Evolutionary conservation across 2,329 filamentous ascomycete species (phyloP).

Genomic region (Talaromyces sp.): DNA sequence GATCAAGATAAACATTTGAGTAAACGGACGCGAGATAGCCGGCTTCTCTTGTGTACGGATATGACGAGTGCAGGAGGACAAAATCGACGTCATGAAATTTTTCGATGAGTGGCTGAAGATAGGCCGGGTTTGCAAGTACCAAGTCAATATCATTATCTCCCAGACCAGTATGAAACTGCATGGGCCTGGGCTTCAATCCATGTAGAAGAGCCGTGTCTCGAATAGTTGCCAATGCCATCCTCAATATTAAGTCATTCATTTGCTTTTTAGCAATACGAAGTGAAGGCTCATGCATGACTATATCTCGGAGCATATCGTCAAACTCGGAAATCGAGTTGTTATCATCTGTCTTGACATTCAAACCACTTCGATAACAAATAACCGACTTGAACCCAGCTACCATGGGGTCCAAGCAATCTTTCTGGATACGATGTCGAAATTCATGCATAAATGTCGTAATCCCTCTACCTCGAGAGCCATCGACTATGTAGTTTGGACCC

Average conservation of each 20-base stretch:
- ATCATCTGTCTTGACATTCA: conserved; percentile 54
- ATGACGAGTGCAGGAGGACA: conserved; percentile 74
- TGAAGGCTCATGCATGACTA: conserved; percentile 26
- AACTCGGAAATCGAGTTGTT: conserved; percentile 23
- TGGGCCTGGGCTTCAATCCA: conserved; percentile 58
- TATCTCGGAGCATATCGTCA: conserved; percentile 27
- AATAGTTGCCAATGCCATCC: conserved; percentile 60
- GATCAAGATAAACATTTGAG: conserved; percentile 74
- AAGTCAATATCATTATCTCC: conserved; percentile 76
- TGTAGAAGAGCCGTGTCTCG: conserved; percentile 33
- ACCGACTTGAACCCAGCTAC: conserved; percentile 80
- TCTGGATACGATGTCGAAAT: conserved; percentile 47
- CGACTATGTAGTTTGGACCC: not conserved
- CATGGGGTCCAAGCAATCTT: conserved; percentile 59
- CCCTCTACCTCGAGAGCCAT: not conserved
- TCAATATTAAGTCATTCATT: conserved; percentile 68
- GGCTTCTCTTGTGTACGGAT: conserved; percentile 74
- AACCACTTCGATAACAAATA: conserved; percentile 74
- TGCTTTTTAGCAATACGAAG: conserved; percentile 56
- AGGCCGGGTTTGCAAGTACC: conserved; percentile 66
- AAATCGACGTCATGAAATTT: conserved; percentile 67
- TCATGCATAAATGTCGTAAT: conserved; percentile 34
- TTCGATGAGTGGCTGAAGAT: conserved; percentile 69
- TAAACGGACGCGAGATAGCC: conserved; percentile 76
- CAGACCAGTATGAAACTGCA: conserved; percentile 80